Percentiles rank a stretch among this genome's conserved stretches.
Evolutionary conservation across 2,329 filamentous ascomycete genomes (phyloP).

Genomic region (Claviceps paspali): DNA sequence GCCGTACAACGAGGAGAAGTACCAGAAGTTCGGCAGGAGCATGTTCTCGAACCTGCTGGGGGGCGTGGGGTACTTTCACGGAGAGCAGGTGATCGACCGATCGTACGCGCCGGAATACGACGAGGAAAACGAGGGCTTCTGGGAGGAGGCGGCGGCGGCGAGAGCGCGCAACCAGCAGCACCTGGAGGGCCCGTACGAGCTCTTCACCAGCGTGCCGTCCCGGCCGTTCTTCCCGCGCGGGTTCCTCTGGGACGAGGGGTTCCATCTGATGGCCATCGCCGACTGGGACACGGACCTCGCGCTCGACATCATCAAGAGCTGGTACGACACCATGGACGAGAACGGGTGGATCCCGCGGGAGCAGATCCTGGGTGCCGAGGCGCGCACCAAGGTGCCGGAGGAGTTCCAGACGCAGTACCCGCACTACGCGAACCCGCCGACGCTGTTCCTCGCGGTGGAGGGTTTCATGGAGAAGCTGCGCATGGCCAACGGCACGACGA

Average conservation of each 20-base stretch:
- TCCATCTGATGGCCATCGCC: conserved; percentile 77
- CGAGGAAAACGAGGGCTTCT: conserved; percentile 89
- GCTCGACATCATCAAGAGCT: conserved; percentile 78
- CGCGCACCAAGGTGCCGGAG: conserved; percentile 79
- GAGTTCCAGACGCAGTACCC: conserved; percentile 96
- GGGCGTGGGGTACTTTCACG: conserved; percentile 90
- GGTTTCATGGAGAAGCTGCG: conserved; percentile 68
- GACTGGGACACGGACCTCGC: conserved; percentile 91
- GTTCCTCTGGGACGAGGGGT: conserved; percentile 97
- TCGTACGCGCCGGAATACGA: conserved; percentile 89
- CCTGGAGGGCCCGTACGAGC: conserved; percentile 67
- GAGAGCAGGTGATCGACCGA: conserved; percentile 73
- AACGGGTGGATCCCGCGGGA: conserved; percentile 96
- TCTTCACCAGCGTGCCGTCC: conserved; percentile 85
- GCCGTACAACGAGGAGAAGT: conserved; percentile 61
- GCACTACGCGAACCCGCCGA: conserved; percentile 94
- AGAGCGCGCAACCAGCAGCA: conserved; percentile 51
- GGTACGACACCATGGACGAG: conserved; percentile 91
- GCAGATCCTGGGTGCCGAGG: conserved; percentile 84
- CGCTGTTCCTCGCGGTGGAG: conserved; percentile 79
- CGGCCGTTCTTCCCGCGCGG: conserved; percentile 91
- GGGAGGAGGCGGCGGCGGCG: conserved; percentile 78
- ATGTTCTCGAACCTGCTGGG: conserved; percentile 91
- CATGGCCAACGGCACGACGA: conserved; percentile 36
- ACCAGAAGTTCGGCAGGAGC: conserved; percentile 66